Base-by-base conservation (phyloP, 306 rosid genomes). In the Lupinus albus region DNA sequence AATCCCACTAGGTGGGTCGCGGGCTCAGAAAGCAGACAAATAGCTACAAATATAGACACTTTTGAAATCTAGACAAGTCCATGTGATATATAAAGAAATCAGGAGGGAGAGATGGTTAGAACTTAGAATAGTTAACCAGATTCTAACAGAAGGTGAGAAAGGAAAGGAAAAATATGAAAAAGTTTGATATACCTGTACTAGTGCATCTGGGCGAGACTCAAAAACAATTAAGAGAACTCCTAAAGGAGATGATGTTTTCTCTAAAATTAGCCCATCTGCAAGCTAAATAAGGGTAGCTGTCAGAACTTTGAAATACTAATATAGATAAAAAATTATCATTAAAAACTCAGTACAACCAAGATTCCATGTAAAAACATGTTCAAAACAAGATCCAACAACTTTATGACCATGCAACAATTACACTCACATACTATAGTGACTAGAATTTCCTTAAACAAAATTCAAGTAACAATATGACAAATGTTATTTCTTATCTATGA, bases 161-260 rank as follows among this genome's bases (percentile, higher is more conserved):
- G 30, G 30, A 25, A 25, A 25, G 30, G 30, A 18, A 9, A 45
- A 28, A 35, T 4, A 13, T 13, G 61, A 69, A 73, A 64, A 51
- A 48, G 53, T 45, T 52, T 21, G 14, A 61, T 18, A 62, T 72
- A 93, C 99, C 99, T 93, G 99, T 64, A 90, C 96, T 30, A 93
- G 75, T 9, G 97, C 99, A 56, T 93, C 97, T 11, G 99, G 99
- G 72, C 98, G 99, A 81, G 99, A 88, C 82, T 93, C 99, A 46
- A 93, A 93, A 67, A 93, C 84, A 73, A 93, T 88, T 81, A 93
- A 79, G 61, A 93, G 96, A 73, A 93, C 97, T 25, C 99, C 99
- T 76, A 93, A 67, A 38, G 99, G 96, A 76, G 95, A 84, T 56
- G 99, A 88, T 30, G 94, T 90, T 86, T 93, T 93, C 82, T 93